Evolutionary conservation across 257 asterid genomes (phyloP), one percentile per base, ranked within the genome.

Genomic region (Nicotiana paniculata): DNA sequence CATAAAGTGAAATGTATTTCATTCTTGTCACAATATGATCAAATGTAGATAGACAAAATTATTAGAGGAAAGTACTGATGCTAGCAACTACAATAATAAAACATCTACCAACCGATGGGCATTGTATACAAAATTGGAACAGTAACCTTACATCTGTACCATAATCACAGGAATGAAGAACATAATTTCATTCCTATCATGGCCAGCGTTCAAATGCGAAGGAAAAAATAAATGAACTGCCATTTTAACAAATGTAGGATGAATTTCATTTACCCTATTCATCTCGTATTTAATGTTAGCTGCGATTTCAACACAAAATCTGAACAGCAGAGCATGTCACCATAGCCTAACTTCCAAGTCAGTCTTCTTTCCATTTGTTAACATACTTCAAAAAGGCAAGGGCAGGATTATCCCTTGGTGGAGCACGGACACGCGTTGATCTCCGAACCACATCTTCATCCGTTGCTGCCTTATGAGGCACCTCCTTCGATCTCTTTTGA

Each of bases 361-460:
- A 88, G 39, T 88, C 91, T 78, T 89, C 95, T 88, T 90, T 94
- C 97, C 97, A 96, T 88, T 90, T 93, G 97, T 96, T 96, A 72
- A 87, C 92, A 80, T 96, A 96, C 90, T 96, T 96, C n/a, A 96
- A 93, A 87, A 96, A 96, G 37, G 93, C 88, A 77, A 66, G 89
- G 16, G 94, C 87, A 39, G 93, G 94, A 83, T 88, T 90, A 70
- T 93, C 97, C 88, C 90, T 83, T 1, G 94, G 91, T 62, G 97
- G 90, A 82, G 99, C 98, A 64, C 97, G 95, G 3, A 96, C 93
- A 53, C 99, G 98, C 81, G 93, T 94, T 72, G 99, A 96, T 85
- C 97, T 88, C 78, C 98, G 92, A 67, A 93, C 90, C 82, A 86
- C 84, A 72, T 97, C 93, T 81, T 96, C 98, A 70, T 96, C 98